These are phyloP conservation scores for Lactarius pseudohatsudake DNA, from an alignment of 768 basidiomycete genomes.

Conservation along the genomic window DNA sequence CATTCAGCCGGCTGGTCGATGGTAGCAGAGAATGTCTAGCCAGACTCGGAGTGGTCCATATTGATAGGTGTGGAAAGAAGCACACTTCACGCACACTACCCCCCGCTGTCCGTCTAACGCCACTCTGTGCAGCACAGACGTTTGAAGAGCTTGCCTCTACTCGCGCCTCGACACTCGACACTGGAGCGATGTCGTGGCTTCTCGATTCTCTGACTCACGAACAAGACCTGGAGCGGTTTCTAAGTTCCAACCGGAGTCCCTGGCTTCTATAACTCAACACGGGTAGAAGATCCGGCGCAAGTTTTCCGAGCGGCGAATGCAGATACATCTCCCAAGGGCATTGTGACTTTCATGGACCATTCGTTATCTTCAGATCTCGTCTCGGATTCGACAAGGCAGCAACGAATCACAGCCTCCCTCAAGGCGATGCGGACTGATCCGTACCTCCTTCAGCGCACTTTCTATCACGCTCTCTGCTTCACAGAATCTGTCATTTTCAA, in stretches of 20 bases:
- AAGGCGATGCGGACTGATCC: neutral
- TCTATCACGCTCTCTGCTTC: too few relatives aligned
- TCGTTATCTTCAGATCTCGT: constrained; percentile 4
- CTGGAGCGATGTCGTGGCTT: neutral
- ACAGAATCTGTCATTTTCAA: too few relatives aligned
- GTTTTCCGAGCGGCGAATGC: neutral
- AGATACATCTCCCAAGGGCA: neutral
- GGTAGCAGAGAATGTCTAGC: neutral
- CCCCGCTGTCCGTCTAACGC: neutral
- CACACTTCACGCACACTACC: too few relatives aligned
- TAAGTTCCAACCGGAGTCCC: constrained; percentile 1
- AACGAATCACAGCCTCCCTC: neutral
- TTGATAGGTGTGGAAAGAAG: neutral
- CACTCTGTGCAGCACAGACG: neutral
- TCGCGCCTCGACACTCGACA: neutral
- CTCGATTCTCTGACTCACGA: constrained; percentile 7
- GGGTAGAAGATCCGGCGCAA: constrained; percentile 5
- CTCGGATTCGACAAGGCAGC: too few relatives aligned
- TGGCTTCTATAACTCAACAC: constrained; percentile 8
- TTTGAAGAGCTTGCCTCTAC: neutral
- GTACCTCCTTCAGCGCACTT: too few relatives aligned
- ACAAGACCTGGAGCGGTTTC: constrained; percentile 10
- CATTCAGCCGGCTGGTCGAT: neutral
- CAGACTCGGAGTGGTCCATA: neutral
- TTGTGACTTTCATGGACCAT: constrained; percentile 10